Conservation (phyloP, 805 yeast genomes). For the Wickerhamomyces hampshirensis region DNA sequence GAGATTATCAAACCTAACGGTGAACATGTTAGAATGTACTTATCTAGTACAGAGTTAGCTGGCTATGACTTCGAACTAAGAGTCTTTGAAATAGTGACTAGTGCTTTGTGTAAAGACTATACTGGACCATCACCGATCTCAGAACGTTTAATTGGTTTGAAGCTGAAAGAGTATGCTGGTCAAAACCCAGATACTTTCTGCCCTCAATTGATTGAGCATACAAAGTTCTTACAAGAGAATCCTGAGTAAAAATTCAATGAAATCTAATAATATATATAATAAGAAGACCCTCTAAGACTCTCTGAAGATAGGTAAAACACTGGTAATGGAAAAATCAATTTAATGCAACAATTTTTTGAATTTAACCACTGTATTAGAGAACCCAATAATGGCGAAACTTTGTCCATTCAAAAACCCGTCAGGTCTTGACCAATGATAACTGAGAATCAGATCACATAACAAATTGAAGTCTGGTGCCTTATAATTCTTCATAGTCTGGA, state of each 20-base stretch:
- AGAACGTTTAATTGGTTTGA: constrained; percentile 23
- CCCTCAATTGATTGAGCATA: constrained; percentile 29
- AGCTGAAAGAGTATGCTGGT: constrained; percentile 25
- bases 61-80: constrained; percentile 37
- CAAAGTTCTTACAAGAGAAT: constrained; percentile 27
- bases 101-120: constrained; percentile 31
- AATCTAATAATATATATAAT: neutral
- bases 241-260: constrained; percentile 24
- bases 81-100: constrained; percentile 35
- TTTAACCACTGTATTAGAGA: constrained; percentile 11
- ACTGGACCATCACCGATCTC: constrained; percentile 19
- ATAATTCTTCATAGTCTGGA: constrained; percentile 11
- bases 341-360: constrained; percentile 6
- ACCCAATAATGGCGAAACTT: constrained; percentile 17
- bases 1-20: constrained; percentile 22
- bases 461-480: constrained; percentile 8
- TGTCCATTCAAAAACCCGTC: constrained; percentile 14
- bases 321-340: neutral
- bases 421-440: constrained; percentile 20
- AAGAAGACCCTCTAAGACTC: no score
- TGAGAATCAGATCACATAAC: constrained; percentile 13
- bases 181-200: constrained; percentile 27
- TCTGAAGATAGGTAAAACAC: no score
- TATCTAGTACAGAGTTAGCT: constrained; percentile 17
- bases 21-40: constrained; percentile 31